Evolutionary conservation across 2,329 filamentous ascomycete species (phyloP), one percentile per base, ranked within the genome.

Genomic region (Periconia sp.): DNA sequence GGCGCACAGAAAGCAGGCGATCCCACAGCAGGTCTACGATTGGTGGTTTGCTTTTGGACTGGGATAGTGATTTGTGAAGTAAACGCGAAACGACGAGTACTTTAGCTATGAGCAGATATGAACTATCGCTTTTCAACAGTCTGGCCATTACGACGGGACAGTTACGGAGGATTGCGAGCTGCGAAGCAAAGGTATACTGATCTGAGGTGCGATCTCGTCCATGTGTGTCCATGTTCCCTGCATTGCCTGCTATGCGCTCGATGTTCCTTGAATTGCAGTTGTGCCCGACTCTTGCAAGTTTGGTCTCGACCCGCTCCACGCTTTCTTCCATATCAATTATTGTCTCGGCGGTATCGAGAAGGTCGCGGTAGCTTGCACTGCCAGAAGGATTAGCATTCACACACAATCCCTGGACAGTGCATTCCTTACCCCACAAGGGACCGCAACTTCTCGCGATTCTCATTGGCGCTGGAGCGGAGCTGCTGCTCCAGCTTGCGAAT

Each of bases 291-390:
- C 81, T 81, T 15, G 83, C 83, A 48, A 97, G 81, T 37, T 86
- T 83, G 6, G 80, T 77, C 73, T 96, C 91, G 15, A 91, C 88
- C 13, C 80, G 77, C 56, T 87, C 83, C 76, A 94, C 93, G 69
- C 93, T 86, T 40, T 75, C 76, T 61, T 91, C 89, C 91, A 97
- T 96, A 56, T 87, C 83, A 50, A 97, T 89, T 61, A 97, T 97
- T n/a, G 87, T 87, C 75, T 97, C 92, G 50, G 93, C 93, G 0
- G 93, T 97, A 49, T 90, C 90, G 23, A 97, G 85, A 9, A 97
- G 85, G 65, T 94, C 91, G 62, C 93, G 89, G 75, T 97, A 97
- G 66, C 85, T 84, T 63, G 82, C 79, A 18, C 84, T 86, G 61
- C 17, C 35, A 45, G 43, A 27, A 62, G 19, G 63, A 53, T 44